Conservation (phyloP, 2,329 filamentous ascomycete species). For the Stachybotrys chartarum region DNA sequence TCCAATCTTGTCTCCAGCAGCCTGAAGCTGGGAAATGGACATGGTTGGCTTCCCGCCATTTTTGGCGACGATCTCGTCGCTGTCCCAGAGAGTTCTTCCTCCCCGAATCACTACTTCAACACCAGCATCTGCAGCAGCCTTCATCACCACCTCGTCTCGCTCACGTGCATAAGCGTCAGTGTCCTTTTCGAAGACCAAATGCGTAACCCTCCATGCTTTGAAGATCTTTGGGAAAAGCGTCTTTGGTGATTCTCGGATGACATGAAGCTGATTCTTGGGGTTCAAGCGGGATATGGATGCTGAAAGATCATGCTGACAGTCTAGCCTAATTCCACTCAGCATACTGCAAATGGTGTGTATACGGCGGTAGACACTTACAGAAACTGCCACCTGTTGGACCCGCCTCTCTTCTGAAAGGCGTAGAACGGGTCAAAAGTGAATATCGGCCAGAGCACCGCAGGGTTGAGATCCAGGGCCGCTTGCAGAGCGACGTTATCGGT, state of each 20-base stretch:
- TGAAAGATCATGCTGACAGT: constrained; percentile 67
- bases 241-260: constrained; percentile 65
- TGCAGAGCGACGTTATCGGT: constrained; percentile 70
- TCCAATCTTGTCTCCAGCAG: constrained; percentile 56
- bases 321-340: constrained; percentile 38
- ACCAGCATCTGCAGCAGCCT: constrained; percentile 55
- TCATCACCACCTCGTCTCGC: constrained; percentile 52
- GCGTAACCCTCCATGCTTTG: constrained; percentile 65
- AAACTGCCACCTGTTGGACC: constrained; percentile 69
- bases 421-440: constrained; percentile 81
- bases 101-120: constrained; percentile 58
- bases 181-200: constrained; percentile 73
- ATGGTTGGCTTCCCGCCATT: constrained; percentile 67
- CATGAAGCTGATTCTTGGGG: constrained; percentile 60
- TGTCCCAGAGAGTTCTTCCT: constrained; percentile 68
- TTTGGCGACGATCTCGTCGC: constrained; percentile 58
- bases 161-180: constrained; percentile 65
- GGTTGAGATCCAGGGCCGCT: constrained; percentile 63
- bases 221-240: constrained; percentile 67
- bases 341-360: background rate
- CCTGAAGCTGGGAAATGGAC: constrained; percentile 61
- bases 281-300: constrained; percentile 62
- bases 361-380: constrained; percentile 33
- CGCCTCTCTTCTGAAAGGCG: constrained; percentile 64
- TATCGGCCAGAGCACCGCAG: constrained; percentile 63